These are phyloP conservation scores for Trebouxia sp. DNA, from an alignment of 139 green algal genomes.

Conservation along the genomic window DNA sequence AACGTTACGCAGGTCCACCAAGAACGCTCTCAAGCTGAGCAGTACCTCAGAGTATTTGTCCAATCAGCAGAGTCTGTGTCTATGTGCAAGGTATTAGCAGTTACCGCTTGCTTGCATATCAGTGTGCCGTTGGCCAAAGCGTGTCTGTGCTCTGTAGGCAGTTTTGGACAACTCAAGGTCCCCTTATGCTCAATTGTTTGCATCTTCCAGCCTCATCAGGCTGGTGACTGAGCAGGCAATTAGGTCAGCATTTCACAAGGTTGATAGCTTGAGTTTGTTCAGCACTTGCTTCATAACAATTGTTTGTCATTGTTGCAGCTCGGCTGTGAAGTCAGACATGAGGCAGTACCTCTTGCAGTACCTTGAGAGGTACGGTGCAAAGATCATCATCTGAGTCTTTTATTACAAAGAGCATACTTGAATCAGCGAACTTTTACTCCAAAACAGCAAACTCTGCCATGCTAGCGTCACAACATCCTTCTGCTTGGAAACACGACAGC, in stretches of 20 bases:
- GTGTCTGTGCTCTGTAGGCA: slow-evolving; percentile 60
- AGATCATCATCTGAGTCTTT: not conserved
- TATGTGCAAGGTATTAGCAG: slow-evolving; percentile 76
- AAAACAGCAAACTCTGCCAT: not conserved
- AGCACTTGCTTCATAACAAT: no score
- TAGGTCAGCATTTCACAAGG: slow-evolving; percentile 43
- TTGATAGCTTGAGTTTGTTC: not conserved
- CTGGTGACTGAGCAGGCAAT: slow-evolving; percentile 90
- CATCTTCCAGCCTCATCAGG: slow-evolving; percentile 85
- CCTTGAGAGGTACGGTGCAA: slow-evolving; percentile 61
- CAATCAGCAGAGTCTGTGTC: slow-evolving; percentile 89
- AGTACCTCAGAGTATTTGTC: slow-evolving; percentile 81
- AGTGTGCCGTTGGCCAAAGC: not conserved
- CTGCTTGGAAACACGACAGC: not conserved
- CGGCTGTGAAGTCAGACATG: slow-evolving; percentile 76
- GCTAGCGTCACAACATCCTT: not conserved
- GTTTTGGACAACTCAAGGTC: slow-evolving; percentile 89
- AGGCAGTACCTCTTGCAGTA: slow-evolving; percentile 86
- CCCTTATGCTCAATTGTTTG: slow-evolving; percentile 94
- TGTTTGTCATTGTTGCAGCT: slow-evolving; percentile 39
- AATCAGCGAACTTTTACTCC: not conserved
- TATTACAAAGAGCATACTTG: not conserved
- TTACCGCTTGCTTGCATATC: no score
- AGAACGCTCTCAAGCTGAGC: slow-evolving; percentile 84
- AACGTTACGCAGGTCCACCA: slow-evolving; percentile 62